Conservation (phyloP, 2,329 filamentous ascomycete species). For the Talaromyces albobiverticillius region DNA sequence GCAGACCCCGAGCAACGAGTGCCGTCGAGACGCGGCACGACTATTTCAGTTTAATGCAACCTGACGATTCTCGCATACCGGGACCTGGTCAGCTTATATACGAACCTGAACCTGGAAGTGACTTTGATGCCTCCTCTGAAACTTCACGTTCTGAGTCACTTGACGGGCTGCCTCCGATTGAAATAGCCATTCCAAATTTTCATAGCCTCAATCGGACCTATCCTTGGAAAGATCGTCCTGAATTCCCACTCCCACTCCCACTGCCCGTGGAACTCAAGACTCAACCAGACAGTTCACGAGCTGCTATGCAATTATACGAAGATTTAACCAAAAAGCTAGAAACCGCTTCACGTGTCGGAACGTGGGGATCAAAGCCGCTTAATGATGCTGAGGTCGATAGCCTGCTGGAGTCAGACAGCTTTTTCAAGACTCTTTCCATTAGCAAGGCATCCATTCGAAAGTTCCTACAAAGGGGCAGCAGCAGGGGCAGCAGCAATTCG, state of each 20-base stretch:
- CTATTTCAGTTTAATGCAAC: constrained; percentile 30
- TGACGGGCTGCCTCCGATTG: constrained; percentile 20
- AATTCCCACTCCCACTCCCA: constrained; percentile 27
- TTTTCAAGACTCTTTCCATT: constrained; percentile 42
- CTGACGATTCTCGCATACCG: constrained; percentile 43
- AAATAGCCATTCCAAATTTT: constrained; percentile 23
- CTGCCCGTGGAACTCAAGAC: constrained; percentile 27
- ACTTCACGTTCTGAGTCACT: constrained; percentile 23
- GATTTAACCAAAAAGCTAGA: constrained; percentile 52
- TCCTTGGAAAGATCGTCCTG: constrained; percentile 50
- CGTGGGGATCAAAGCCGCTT: constrained; percentile 51
- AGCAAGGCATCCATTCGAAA: constrained; percentile 41
- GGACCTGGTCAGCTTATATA: constrained; percentile 51
- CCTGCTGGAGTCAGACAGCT: constrained; percentile 42
- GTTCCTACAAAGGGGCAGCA: constrained; percentile 40
- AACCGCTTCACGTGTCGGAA: constrained; percentile 53
- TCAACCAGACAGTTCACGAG: constrained; percentile 54
- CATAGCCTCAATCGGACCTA: constrained; percentile 35
- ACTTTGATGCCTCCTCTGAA: constrained; percentile 24
- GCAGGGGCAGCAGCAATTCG: constrained; percentile 44
- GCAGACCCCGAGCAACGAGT: constrained; percentile 43
- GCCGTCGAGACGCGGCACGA: constrained; percentile 35
- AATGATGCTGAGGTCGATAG: constrained; percentile 52
- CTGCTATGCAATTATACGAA: constrained; percentile 54
- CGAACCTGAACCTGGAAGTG: constrained; percentile 40